Evolutionary conservation across 2,329 filamentous ascomycete species (phyloP), one percentile per base, ranked within the genome.

Genomic region (Sclerotinia minor): DNA sequence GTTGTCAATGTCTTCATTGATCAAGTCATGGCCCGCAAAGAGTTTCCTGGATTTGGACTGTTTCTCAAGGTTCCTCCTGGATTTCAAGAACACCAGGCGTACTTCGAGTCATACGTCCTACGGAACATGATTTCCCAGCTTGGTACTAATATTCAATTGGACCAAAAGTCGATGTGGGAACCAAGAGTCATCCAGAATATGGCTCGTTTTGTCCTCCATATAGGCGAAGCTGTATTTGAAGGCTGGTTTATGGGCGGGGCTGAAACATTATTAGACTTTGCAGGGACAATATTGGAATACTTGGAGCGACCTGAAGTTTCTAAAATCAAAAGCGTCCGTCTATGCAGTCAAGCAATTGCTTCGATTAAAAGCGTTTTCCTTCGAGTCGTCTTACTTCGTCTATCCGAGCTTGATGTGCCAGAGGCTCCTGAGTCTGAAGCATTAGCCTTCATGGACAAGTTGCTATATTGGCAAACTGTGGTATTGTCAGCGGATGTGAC

Each of bases 391-490:
- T 82, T 98, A 24, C 84, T 97, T 44, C 87, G 89, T 69, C 83
- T 99, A 5, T 96, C 94, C 0, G 92, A 97, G 73, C 84, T 94
- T 64, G 91, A 96, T 61, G 89, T 90, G 45, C 79, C 84, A 0
- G 82, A 87, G 65, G 83, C 81, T 1, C 80, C 84, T 3, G 85
- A 90, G 68, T 77, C 80, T 8, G 88, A 92, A 59, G 87, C 88
- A 0, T 84, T 90, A 35, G 81, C 84, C 0, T 92, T 96, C 68
- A 86, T 99, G 78, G 85, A 92, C 69, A 94, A 93, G 76, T 87
- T 99, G 74, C 87, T 92, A 0, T 98, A 97, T 78, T 99, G 95
- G 95, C 95, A 98, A 77, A 93, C 92, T 26, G 91, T 97, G 24
- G 87, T 99, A 21, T 82, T 99, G 21, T 89, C 89, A 2, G 87